Evolutionary conservation across 305 asterid genomes (phyloP), one percentile per base, ranked within the genome.

Genomic region (Fraxinus baroniana): DNA sequence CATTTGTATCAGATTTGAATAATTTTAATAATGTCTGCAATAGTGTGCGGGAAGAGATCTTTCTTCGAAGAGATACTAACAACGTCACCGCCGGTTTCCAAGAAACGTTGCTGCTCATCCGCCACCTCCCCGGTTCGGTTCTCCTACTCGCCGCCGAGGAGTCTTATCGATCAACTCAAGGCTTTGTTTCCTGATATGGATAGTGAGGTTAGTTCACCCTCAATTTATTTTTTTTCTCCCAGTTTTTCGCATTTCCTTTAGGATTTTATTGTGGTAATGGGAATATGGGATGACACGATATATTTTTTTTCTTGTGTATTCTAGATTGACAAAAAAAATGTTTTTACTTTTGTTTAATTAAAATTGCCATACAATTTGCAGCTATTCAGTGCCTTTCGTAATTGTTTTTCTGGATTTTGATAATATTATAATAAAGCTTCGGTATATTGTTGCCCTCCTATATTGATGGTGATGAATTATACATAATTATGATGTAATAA

Each of bases 31-130:
- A 94, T 94, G 98, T 90, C 98, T 88, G 93, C 97, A 33, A 77
- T 91, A 7, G 91, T 93, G 46, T 94, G 97, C 44, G 95, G 97
- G 52, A 95, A 95, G 94, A 88, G 98, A 86, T 91, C 92, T 62
- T 95, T 90, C 90, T 89, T 92, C 80, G 97, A 94, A 81, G 98
- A 93, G 26, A 83, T 86, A 8, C 94, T 86, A 33, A 74, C 87
- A 3, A 79, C 92, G 64, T 81, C 92, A 26, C 88, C 89, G 76
- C 91, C 91, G 81, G 74, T 76, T 75, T 88, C 90, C 82, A 95
- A 95, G 93, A 93, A 85, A 89, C 86, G 90, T 84, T 90, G 98
- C 30, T 89, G 90, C 83, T 87, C 89, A 76, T 90, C 91, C 68
- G 68, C 89, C 32, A 80, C 88, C 17, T 86, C 93, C 36, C 92